Conservation (phyloP, 2,329 filamentous ascomycete genomes). For the Penicillium sp. region DNA sequence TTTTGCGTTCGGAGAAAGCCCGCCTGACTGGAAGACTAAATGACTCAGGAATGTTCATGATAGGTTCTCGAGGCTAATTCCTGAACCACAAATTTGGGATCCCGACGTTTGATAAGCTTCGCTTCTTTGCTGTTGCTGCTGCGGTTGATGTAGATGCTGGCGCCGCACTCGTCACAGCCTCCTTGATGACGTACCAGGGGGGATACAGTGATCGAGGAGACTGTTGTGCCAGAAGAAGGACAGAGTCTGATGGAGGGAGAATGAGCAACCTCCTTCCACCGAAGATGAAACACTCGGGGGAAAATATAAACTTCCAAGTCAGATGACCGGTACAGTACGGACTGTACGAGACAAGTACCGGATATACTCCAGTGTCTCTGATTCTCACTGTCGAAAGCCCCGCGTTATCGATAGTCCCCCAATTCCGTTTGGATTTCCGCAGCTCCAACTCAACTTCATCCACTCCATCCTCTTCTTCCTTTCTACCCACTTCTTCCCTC, state of each 20-base stretch:
- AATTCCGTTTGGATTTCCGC: constrained; percentile 8
- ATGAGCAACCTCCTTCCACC: neutral
- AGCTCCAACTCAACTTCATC: constrained; percentile 10
- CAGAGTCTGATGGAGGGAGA: neutral
- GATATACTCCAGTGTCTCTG: neutral
- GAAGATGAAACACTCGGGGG: neutral
- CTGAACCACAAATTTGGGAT: neutral
- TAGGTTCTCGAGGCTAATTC: neutral
- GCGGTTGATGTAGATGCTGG: neutral
- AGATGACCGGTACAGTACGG: neutral
- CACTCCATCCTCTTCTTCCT: constrained; percentile 11
- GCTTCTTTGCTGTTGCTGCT: neutral
- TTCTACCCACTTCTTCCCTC: constrained; percentile 9
- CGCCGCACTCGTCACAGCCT: constrained; percentile 2
- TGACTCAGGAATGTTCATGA: neutral
- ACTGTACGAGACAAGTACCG: neutral
- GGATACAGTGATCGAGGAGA: neutral
- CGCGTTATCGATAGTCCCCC: constrained; percentile 20
- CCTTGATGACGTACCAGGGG: constrained; percentile 18
- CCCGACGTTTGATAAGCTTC: neutral
- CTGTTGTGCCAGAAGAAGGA: neutral
- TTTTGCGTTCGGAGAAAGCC: constrained; percentile 1
- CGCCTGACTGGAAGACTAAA: constrained; percentile 1
- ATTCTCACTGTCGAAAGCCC: neutral
- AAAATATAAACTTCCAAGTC: neutral